Base-by-base conservation (phyloP, 352 stramenopile genomes). In the Salisapilia sapeloensis region DNA sequence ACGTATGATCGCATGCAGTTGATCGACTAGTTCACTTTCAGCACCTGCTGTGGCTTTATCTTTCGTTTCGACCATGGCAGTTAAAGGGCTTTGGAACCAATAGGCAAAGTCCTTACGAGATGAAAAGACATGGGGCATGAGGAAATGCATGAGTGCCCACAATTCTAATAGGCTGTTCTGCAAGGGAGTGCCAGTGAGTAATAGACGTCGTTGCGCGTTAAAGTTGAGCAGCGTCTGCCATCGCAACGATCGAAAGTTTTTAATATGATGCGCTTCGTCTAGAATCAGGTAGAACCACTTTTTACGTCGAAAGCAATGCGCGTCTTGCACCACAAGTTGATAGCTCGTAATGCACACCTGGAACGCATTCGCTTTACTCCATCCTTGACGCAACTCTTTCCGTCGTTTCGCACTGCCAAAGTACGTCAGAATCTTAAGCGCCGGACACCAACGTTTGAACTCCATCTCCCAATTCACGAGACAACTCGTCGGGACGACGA, bases 391-490 rank as follows among this genome's bases (percentile, higher is more conserved):
- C n/a, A 89, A 42, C 23, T 75, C 57, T 29, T 98, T 98, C 0
- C 96, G 70, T 10, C 83, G 66, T 48, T 98, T 98, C 6, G 89
- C 82, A 15, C 78, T 94, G 20, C 96, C 96, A 61, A 98, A 99
- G 50, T 99, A 99, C n/a, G 93, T 98, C 24, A 99, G 31, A 14
- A 99, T 80, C 51, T 98, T 97, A 21, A 99, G 84, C 0, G 69
- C 87, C 0, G 94, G 94, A 44, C 85, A 97, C 91, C 74, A 99
- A 21, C 91, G 70, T 50, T 99, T 98, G 37, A 98, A 91, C 53
- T 99, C 96, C 49, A 93, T 95, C 48, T 99, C 94, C 95, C 96
- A 99, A 46, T 99, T 99, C 13, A 99, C 77, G 17, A 99, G 74
- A 43, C 92, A 97, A 8, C 78, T 97, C 17, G 94, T 99, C 6